A percentile compares a stretch with the other conserved stretches of the same genome.
Evolutionary conservation across 2,329 filamentous ascomycete species (phyloP).

Genomic region (Aspergillus vadensis): DNA sequence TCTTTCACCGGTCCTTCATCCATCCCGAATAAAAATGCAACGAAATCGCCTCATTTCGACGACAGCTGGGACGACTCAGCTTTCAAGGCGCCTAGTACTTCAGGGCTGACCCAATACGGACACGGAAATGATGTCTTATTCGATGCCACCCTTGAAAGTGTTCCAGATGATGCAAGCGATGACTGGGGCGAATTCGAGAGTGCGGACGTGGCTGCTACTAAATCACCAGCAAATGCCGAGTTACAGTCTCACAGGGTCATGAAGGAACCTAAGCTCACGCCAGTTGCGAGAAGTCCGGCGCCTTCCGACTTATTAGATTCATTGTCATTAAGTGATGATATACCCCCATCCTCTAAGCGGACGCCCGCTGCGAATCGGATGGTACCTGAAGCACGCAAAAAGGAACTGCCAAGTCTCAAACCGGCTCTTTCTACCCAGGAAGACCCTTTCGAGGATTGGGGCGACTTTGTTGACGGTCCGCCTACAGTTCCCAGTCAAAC

Average conservation of each 20-base stretch:
- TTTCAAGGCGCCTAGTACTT: constrained; percentile 16
- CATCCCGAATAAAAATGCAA: not conserved
- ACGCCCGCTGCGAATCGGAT: constrained; percentile 2
- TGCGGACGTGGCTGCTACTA: constrained; percentile 28
- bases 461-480: constrained; percentile 53
- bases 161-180: constrained; percentile 37
- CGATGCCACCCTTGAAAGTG: constrained; percentile 53
- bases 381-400: constrained; percentile 15
- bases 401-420: constrained; percentile 14
- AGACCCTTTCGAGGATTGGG: constrained; percentile 46
- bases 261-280: not conserved
- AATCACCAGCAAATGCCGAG: constrained; percentile 5
- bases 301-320: constrained; percentile 25
- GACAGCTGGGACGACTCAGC: constrained; percentile 7
- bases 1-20: constrained; percentile 16
- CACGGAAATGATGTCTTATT: constrained; percentile 60
- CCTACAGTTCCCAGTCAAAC: constrained; percentile 12
- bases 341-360: constrained; percentile 13
- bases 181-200: constrained; percentile 52
- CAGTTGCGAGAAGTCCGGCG: not conserved
- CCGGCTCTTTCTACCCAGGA: constrained; percentile 22
- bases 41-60: constrained; percentile 5
- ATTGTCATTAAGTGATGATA: constrained; percentile 31
- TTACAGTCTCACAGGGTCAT: not conserved
- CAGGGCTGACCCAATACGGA: constrained; percentile 25